Conservation (phyloP, 768 basidiomycete genomes). For the Sistotremastrum suecicum region DNA sequence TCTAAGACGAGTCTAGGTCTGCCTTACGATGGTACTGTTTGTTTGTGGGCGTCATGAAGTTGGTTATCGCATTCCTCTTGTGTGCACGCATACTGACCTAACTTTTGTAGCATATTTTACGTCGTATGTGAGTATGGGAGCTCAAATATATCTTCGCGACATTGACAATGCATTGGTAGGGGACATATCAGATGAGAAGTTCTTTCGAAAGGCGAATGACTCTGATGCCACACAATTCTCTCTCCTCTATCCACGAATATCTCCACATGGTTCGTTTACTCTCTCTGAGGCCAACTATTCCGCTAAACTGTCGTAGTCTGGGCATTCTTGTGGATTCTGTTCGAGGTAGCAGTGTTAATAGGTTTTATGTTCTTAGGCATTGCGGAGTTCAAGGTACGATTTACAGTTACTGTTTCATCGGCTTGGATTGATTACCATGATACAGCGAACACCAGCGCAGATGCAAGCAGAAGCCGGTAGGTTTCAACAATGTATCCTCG, state of each 20-base stretch:
- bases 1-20: constrained; percentile 30
- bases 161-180: constrained; percentile 26
- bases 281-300: not conserved
- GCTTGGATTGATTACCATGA: constrained; percentile 1
- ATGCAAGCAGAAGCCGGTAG: constrained; percentile 66
- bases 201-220: constrained; percentile 89
- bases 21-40: constrained; percentile 76
- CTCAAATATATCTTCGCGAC: not conserved
- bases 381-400: constrained; percentile 60
- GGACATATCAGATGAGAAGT: constrained; percentile 90
- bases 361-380: constrained; percentile 75
- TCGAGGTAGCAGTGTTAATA: constrained; percentile 58
- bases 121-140: constrained; percentile 54
- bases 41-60: constrained; percentile 81
- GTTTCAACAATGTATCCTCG: constrained; percentile 7
- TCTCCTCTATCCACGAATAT: constrained; percentile 54
- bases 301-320: constrained; percentile 37
- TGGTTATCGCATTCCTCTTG: constrained; percentile 15
- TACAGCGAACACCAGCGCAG: constrained; percentile 36
- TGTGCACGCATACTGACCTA: constrained; percentile 1
- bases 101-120: constrained; percentile 50
- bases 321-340: constrained; percentile 76
- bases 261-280: constrained; percentile 50
- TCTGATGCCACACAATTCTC: constrained; percentile 87
- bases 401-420: not conserved